Conservation (phyloP, 345 rosid genomes). For the Streptanthus diversifolius region DNA sequence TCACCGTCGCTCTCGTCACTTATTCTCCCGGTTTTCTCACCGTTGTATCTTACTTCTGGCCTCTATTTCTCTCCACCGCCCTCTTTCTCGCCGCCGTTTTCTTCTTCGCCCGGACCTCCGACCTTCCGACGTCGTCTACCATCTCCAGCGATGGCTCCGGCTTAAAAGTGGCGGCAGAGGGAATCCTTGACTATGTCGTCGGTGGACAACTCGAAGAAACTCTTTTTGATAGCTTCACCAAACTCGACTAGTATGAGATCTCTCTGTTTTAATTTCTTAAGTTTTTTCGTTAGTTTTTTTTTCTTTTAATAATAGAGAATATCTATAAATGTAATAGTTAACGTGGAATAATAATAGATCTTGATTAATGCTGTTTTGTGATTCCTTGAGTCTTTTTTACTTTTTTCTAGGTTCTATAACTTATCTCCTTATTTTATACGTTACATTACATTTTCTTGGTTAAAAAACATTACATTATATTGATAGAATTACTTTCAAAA, state of each 20-base stretch:
- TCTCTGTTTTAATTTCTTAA: neutral
- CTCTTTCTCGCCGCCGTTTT: constrained; percentile 68
- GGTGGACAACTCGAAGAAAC: constrained; percentile 49
- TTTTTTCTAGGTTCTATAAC: neutral
- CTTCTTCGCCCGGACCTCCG: constrained; percentile 58
- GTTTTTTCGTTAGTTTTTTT: constrained; percentile 1
- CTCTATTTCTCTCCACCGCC: constrained; percentile 82
- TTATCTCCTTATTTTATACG: neutral
- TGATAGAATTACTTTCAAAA: neutral
- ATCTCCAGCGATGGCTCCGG: constrained; percentile 37
- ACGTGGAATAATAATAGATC: constrained; percentile 18
- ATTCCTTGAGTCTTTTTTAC: neutral
- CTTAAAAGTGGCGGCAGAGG: constrained; percentile 57
- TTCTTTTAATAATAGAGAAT: neutral
- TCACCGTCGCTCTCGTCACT: constrained; percentile 36
- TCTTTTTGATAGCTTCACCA: constrained; percentile 24
- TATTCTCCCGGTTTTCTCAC: constrained; percentile 72
- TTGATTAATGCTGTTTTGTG: neutral
- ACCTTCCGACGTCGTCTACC: constrained; percentile 29
- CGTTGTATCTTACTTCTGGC: constrained; percentile 81
- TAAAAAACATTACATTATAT: neutral
- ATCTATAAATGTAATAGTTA: constrained; percentile 20
- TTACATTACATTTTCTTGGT: neutral
- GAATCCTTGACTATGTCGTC: constrained; percentile 73
- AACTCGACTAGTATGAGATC: constrained; percentile 29